phyloP scores from a whole-genome alignment of 148 eudicot species.

The Rhododendron mucronatum region DNA sequence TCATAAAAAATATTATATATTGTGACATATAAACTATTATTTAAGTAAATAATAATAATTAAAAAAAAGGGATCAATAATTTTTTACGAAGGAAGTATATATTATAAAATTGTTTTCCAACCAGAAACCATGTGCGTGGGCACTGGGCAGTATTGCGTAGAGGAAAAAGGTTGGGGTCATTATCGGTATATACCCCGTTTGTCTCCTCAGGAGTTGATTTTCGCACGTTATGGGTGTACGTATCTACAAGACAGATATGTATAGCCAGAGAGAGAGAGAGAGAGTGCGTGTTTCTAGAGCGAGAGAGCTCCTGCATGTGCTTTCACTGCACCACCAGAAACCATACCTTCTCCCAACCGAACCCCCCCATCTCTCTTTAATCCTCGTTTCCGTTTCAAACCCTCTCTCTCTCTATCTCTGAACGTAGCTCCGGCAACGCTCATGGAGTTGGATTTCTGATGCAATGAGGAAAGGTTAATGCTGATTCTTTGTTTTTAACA shows the following conservation, averaged over 20 bases:
- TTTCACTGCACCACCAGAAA: slow-evolving; percentile 18
- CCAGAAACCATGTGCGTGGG: too few species aligned
- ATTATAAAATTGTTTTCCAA: too few species aligned
- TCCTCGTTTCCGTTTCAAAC: neutral
- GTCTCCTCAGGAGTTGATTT: slow-evolving; percentile 66
- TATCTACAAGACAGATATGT: neutral
- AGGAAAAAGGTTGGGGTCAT: slow-evolving; percentile 6
- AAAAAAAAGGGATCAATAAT: too few species aligned
- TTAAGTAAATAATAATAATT: too few species aligned
- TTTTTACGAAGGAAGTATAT: too few species aligned
- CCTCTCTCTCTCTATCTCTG: neutral
- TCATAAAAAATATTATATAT: too few species aligned
- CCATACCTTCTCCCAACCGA: neutral
- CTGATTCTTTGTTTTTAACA: neutral
- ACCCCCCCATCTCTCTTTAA: neutral
- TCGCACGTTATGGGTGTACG: slow-evolving; percentile 68
- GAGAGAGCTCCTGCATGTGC: slow-evolving; percentile 11
- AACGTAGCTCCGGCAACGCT: neutral
- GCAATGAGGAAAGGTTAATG: neutral
- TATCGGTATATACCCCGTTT: slow-evolving; percentile 28
- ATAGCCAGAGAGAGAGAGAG: neutral
- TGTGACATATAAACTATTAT: too few species aligned
- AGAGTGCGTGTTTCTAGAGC: neutral
- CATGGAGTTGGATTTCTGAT: neutral
- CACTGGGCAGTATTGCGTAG: too few species aligned